A percentile compares a stretch with the other conserved stretches of the same genome.
These are phyloP conservation scores for Stemphylium vesicarium DNA, from an alignment of 2,329 filamentous ascomycete genomes.

Conservation along the genomic window DNA sequence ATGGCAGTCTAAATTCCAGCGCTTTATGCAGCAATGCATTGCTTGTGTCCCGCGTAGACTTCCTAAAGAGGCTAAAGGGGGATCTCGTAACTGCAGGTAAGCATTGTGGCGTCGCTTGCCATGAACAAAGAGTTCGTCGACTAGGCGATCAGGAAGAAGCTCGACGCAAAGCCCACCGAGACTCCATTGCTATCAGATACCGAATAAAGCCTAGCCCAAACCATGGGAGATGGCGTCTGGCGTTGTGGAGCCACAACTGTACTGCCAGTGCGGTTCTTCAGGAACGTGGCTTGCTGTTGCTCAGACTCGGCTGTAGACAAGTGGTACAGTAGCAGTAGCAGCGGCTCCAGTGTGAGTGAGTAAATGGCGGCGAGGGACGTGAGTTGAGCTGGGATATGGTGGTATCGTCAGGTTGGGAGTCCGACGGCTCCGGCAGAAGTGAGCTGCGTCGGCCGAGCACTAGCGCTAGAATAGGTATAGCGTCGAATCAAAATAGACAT, in stretches of 20 bases:
- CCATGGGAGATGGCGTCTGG: background rate
- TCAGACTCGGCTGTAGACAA: background rate
- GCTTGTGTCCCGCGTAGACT: conserved; percentile 27
- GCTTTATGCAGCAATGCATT: conserved; percentile 10
- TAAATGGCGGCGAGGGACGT: background rate
- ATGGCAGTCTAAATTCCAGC: conserved; percentile 14
- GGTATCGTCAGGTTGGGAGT: conserved; percentile 1
- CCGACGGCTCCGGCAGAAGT: conserved; percentile 5
- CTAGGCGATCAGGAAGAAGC: conserved; percentile 12
- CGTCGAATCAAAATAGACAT: conserved; percentile 21
- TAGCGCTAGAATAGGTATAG: conserved; percentile 10
- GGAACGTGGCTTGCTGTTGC: conserved; percentile 9
- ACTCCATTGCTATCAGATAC: conserved; percentile 20
- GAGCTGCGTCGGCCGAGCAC: background rate
- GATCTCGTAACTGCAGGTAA: conserved; percentile 32
- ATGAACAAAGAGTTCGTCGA: conserved; percentile 13
- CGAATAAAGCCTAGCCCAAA: conserved; percentile 13
- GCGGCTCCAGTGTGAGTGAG: conserved; percentile 11
- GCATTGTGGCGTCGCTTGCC: conserved; percentile 25
- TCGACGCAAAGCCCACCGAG: conserved; percentile 9
- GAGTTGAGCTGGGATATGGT: background rate
- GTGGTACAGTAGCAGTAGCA: conserved; percentile 8
- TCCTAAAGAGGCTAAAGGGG: conserved; percentile 17
- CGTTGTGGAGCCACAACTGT: background rate
- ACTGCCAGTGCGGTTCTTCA: conserved; percentile 14